Base-by-base conservation (phyloP, 352 stramenopile species). In the Phytophthora capsici region DNA sequence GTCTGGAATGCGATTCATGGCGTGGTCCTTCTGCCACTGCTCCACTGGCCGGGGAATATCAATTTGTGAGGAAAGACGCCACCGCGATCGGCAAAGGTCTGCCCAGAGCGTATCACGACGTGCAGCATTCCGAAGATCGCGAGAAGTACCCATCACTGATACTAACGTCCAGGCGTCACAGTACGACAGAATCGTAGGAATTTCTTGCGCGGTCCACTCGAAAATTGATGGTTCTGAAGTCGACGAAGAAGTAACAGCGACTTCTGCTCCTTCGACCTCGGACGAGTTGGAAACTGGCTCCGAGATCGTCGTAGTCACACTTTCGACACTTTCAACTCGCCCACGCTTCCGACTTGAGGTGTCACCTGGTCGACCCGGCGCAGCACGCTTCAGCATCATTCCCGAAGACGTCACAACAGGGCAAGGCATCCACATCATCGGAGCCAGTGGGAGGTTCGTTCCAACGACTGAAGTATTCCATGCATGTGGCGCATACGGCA, bases 141-240 rank as follows among this genome's bases (percentile, higher is more conserved):
- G 59, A 9, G 63, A 84, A 2, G 71, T 75, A 13, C 48, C 22
- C 75, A 77, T 77, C 6, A 86, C 51, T 1, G 38, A 54, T 28
- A 58, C 66, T 19, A 89, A 59, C 25, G 65, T 79, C 80, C 80
- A 87, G 10, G 80, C 80, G 47, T 89, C 80, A 38, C 77, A 89
- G 54, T 66, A 77, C 17, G 69, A 55, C 22, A 89, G 41, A 37
- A 89, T 48, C 4, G 67, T 71, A 8, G 77, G 77, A 10, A 87
- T 75, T 52, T 83, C 71, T 37, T 75, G 67, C 0, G 63, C 75
- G 28, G 48, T 67, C 70, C 77, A 86, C 20, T 71, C 59, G 10
- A 82, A 73, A 14, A 54, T 13, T 6, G 64, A 71, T 14, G 54
- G 26, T 7, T 63, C 50, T 9, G 20, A 59, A 9, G 22, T 16